Evolutionary conservation across 129 eudicot genomes (phyloP).

Genomic region (Flaveria trinervia): DNA sequence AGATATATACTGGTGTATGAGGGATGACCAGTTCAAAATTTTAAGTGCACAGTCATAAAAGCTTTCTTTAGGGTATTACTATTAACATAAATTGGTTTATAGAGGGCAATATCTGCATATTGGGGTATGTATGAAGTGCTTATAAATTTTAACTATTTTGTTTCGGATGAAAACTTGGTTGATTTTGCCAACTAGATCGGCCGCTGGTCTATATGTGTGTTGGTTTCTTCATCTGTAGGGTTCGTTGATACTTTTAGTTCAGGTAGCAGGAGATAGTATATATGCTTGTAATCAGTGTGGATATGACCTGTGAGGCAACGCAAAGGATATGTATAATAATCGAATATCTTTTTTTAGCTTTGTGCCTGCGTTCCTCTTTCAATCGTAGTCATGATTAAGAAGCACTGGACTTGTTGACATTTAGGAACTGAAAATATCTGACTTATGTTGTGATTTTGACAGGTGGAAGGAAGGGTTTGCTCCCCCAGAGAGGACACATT

Average conservation of each 20-base stretch:
- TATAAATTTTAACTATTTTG: background rate
- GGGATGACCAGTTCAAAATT: background rate
- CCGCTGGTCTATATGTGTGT: background rate
- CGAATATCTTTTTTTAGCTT: background rate
- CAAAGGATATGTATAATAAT: background rate
- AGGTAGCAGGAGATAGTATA: background rate
- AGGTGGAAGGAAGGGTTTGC: constrained; percentile 98
- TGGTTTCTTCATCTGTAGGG: constrained; percentile 9
- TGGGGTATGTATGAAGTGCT: background rate
- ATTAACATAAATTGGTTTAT: background rate
- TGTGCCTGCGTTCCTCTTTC: background rate
- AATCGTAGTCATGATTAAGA: constrained; percentile 12
- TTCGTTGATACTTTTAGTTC: background rate
- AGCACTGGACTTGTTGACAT: constrained; percentile 7
- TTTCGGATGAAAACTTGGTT: background rate
- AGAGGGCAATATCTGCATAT: background rate
- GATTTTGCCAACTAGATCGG: constrained; percentile 1
- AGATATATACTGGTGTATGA: background rate
- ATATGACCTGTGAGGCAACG: background rate
- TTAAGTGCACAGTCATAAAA: background rate
- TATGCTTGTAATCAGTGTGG: background rate
- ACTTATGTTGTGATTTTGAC: constrained; percentile 25
- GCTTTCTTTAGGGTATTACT: background rate
- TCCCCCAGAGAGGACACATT: constrained; percentile 73
- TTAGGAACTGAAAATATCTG: constrained; percentile 4